A percentile compares a stretch with the other conserved stretches of the same genome.
Conservation (phyloP, 768 basidiomycete genomes). For the Exsudoporus frostii region DNA sequence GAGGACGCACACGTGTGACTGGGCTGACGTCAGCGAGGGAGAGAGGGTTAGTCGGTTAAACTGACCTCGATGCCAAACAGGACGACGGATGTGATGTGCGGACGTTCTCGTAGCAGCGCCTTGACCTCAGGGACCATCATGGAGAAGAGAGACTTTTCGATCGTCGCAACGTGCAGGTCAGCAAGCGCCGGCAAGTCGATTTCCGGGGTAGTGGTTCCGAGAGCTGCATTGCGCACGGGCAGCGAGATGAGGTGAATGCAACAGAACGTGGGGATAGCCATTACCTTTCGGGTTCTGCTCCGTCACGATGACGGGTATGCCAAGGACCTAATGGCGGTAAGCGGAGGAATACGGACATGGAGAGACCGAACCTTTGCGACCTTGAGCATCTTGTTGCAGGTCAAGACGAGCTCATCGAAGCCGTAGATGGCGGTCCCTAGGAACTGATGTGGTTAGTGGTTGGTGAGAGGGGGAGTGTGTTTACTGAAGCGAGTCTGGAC, state of each 20-base stretch:
- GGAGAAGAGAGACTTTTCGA: conserved; percentile 80
- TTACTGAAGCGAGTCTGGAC: conserved; percentile 74
- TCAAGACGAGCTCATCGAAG: conserved; percentile 67
- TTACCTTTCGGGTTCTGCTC: conserved; percentile 81
- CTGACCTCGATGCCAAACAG: conserved; percentile 87
- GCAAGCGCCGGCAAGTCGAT: conserved; percentile 55
- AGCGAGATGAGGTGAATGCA: conserved; percentile 5
- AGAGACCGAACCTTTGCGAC: conserved; percentile 56
- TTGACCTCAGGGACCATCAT: conserved; percentile 76
- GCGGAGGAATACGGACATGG: not conserved
- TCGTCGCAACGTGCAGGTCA: conserved; percentile 53
- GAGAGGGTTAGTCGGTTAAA: not conserved
- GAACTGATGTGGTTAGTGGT: conserved; percentile 12
- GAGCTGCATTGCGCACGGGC: conserved; percentile 40
- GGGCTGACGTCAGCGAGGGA: conserved; percentile 4
- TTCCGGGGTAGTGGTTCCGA: conserved; percentile 66
- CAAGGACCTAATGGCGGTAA: conserved; percentile 45
- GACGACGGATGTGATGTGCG: conserved; percentile 56
- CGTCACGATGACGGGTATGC: conserved; percentile 73
- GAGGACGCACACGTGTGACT: conserved; percentile 89
- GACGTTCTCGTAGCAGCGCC: conserved; percentile 44
- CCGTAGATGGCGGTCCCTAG: conserved; percentile 57
- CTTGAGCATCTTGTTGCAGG: conserved; percentile 73
- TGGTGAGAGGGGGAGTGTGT: conserved; percentile 11
- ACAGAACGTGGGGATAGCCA: not conserved